Evolutionary conservation across 805 yeast species (phyloP), one percentile per base, ranked within the genome.

Genomic region (Kuraishia hungarica): DNA sequence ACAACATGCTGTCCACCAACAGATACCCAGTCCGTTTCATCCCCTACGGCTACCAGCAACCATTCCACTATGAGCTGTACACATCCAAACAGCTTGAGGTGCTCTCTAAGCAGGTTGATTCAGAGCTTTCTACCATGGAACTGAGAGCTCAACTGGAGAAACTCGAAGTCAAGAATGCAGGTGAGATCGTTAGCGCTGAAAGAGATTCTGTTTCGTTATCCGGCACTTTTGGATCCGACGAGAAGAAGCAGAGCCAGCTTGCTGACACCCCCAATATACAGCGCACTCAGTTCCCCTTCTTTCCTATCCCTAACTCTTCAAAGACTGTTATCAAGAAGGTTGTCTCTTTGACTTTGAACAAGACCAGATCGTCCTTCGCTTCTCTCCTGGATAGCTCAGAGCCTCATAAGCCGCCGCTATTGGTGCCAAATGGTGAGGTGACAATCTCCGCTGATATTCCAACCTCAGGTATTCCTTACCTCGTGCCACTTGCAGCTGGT

Each of bases 11-110:
- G 58, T 59, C 59, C 29, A 62, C 60, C 22, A 53, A 52, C 17
- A 61, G 60, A 22, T 61, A 61, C 51, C 59, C 58, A 53, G 28
- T 68, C 3, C 57, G 71, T 48, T 62, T 65, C 15, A 62, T 67
- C 13, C 71, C 72, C 8, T 49, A 67, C 67, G 54, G 67, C 52
- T 50, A 60, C 58, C 51, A 53, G 50, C 52, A 48, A 19, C 56
- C 57, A 2, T 54, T 49, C 51, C 24, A 49, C 19, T 21, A 20
- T 13, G 59, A 55, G 17, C 23, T 54, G 52, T 51, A 51, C 46
- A 57, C 59, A 4, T 19, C 15, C 11, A 50, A 28, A 13, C 59
- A 57, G 50, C 39, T 57, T 19, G 55, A 57, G 4, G 15, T 21
- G 1, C 21, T 57, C 15, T 20, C 47, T 17, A 46, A 28, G 19